Evolutionary conservation across 768 basidiomycete genomes (phyloP), one percentile per base, ranked within the genome.

Genomic region (Hypholoma sublateritium): DNA sequence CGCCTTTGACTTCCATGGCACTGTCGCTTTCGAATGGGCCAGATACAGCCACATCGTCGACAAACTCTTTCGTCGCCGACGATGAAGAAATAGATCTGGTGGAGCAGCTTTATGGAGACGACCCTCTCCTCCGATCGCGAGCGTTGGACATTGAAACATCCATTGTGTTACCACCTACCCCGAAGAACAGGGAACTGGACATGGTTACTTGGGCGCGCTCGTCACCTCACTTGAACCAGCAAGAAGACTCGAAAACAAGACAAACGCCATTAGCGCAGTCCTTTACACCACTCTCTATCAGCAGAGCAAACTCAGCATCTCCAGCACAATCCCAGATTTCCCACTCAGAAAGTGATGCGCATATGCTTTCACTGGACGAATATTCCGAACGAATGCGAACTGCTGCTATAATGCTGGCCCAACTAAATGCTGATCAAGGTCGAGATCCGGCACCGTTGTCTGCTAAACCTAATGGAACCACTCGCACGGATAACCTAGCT

Each of bases 321-420:
- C 46, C 62, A 47, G 55, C 61, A 14, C 43, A 22, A 34, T 52
- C 60, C 12, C 51, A 58, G 13, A 24, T 54, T 12, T 39, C 56
- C 43, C 14, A 64, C 42, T 45, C 45, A 42, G 56, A 65, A n/a
- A 43, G 42, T 39, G 62, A 65, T 24, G 34, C 65, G 5, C 71
- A 70, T 19, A 67, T 74, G 8, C 74, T 98, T 13, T 93, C 95
- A 0, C 77, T 99, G 21, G 96, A 99, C 64, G 96, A 99, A 63
- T 99, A 99, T 73, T 96, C 96, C 0, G 94, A 98, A 62, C 86
- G 97, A 50, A 99, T 99, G 97, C 86, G 93, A 7, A 97, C 95
- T 9, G 97, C 97, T 9, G 97, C 97, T 9, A 88, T 98, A 59
- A 98, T 99, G 97, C 86, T 99, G 25, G 88, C 97, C 1, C 97